Base-by-base conservation (phyloP, 2,329 filamentous ascomycete genomes). In the Penicillium sp. region DNA sequence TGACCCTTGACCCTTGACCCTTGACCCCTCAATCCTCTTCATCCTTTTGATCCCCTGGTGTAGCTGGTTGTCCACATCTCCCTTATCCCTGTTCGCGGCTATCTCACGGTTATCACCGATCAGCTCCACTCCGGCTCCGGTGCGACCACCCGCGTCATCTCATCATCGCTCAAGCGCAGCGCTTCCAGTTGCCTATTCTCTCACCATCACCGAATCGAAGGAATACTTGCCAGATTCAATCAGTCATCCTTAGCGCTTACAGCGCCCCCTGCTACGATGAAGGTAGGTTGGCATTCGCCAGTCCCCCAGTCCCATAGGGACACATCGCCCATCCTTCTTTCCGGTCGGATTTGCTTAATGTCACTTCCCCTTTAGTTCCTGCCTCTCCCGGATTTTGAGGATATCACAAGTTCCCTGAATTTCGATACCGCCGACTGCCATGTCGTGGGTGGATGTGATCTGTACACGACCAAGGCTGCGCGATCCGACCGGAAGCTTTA, bases 401-500 rank as follows among this genome's bases (percentile, higher is more conserved):
- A 86, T 69, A 87, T 97, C 57, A 91, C 89, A 51, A 86, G 86
- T 72, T 87, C 91, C 54, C 82, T 98, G 65, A 97, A 95, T 67
- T 97, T 97, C 76, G 88, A 93, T 62, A 96, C 91, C 1, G 82
- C 87, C 42, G 91, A 97, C 67, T 90, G 89, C 65, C 87, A 91
- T 58, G 86, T 98, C 50, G 85, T 89, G 23, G 93, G 93, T 60
- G 87, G 88, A 55, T 97, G 91, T 76, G 93, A 98, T 69, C 79
- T 97, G 14, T 98, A 96, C 76, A 97, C 91, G 8, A 96, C 90
- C 22, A 98, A 98, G 71, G 90, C 93, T 24, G 89, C 91, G 45
- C 89, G 90, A 37, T 85, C 85, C 54, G 93, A 98, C 68, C 96
- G 96, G 79, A 97, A 97, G 67, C 77, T 98, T 7, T 96, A 96